Conservation (phyloP, 257 asterid species). For the Voacanga thouarsii region DNA sequence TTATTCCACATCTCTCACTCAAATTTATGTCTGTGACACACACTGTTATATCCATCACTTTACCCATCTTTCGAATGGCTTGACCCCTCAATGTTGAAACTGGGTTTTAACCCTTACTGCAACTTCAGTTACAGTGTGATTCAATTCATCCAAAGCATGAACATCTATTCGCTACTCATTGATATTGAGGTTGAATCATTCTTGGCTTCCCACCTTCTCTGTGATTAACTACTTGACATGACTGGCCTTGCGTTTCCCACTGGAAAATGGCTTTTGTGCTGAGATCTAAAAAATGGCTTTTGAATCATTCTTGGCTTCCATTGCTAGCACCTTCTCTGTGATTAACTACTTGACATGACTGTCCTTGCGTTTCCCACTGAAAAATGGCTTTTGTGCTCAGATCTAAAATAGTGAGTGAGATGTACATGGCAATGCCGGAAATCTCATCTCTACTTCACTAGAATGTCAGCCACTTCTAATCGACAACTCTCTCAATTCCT, state of each 20-base stretch:
- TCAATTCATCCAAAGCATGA: neutral
- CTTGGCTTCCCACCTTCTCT: neutral
- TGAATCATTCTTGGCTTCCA: neutral
- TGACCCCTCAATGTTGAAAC: neutral
- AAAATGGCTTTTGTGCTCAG: neutral
- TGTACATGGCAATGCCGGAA: neutral
- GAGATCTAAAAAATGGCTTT: too few species aligned
- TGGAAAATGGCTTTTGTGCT: neutral
- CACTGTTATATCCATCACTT: neutral
- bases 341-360: neutral
- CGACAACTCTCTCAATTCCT: too few species aligned
- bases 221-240: neutral
- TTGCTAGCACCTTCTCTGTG: neutral
- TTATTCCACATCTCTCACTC: neutral
- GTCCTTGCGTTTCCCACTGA: neutral
- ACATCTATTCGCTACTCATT: neutral
- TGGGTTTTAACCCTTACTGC: neutral
- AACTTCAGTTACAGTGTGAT: neutral
- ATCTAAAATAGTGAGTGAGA: neutral
- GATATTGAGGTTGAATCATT: too few species aligned
- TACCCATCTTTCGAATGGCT: neutral
- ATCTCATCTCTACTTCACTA: too few species aligned
- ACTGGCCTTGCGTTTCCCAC: neutral
- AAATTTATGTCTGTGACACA: neutral
- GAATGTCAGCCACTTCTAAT: too few species aligned